Base-by-base conservation (phyloP, 352 stramenopile genomes). In the Globisporangium ultimum region DNA sequence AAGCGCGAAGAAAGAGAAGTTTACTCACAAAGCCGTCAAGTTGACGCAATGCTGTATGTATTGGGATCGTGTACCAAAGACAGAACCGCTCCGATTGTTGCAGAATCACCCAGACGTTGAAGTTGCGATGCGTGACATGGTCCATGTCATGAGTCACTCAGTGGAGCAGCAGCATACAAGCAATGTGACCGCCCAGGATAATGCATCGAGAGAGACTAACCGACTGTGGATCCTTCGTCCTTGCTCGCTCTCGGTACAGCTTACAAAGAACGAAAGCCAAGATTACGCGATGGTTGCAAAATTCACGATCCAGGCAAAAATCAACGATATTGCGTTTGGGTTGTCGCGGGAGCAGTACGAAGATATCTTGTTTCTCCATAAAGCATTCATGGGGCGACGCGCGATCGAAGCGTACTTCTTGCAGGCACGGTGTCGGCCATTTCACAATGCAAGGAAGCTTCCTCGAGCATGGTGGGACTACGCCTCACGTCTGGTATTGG, bases 401-500 rank as follows among this genome's bases (percentile, higher is more conserved):
- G 80, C 76, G 1, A 77, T 94, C 5, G 84, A 92, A 53, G 63
- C 73, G 10, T 80, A 89, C 52, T 88, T 91, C n/a, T 62, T 80
- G n/a, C 50, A 76, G 45, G 75, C 71, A 6, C 76, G 79, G 38
- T 71, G 80, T 49, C 62, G 81, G 4, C 84, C 84, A 45, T 75
- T 91, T 36, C 78, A 88, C 21, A 53, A 55, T 24, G 65, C 78
- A 8, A 65, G 42, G 3, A 61, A 57, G 12, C 68, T 70, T 0
- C 79, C 81, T 11, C 61, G 68, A 10, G 83, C 83, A 51, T 94
- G 85, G 85, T 94, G 85, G 85, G 82, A 93, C 57, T 93, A 91
- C 46, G 75, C 74, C 0, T 63, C 73, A 17, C 71, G 70, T 4
- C 68, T 89, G 17, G 73, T 75, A 21, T 49, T 89, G 18, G 58